Evolutionary conservation across 1,139 yeast genomes (phyloP).

Genomic region (Entelexis paramagnoliae): DNA sequence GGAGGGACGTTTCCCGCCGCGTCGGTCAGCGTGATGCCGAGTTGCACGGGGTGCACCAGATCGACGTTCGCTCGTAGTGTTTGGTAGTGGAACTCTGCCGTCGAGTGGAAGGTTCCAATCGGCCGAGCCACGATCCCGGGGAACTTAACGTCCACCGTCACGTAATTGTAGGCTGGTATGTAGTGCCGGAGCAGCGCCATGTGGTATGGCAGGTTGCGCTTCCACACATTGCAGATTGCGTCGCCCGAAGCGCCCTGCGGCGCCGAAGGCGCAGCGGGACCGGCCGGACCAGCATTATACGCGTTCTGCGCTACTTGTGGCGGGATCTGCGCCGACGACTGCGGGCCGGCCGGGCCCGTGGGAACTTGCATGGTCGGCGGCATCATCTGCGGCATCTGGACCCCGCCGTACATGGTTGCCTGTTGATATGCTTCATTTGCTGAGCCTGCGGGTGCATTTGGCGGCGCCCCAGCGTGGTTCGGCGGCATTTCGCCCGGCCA

Average conservation of each 20-base stretch:
- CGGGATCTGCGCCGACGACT: neutral
- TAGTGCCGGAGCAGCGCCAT: slow-evolving; percentile 63
- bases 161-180: slow-evolving; percentile 56
- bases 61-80: slow-evolving; percentile 88
- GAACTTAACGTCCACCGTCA: slow-evolving; percentile 75
- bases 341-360: slow-evolving; percentile 3
- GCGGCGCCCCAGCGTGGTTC: slow-evolving; percentile 3
- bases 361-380: slow-evolving; percentile 11
- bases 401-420: slow-evolving; percentile 12
- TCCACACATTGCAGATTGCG: slow-evolving; percentile 55
- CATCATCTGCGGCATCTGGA: slow-evolving; percentile 17
- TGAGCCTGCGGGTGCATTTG: neutral
- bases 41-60: slow-evolving; percentile 70
- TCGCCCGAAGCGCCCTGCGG: slow-evolving; percentile 8
- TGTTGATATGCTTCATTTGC: slow-evolving; percentile 4
- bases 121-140: slow-evolving; percentile 97
- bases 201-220: slow-evolving; percentile 70
- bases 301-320: neutral
- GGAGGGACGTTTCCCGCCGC: slow-evolving; percentile 67
- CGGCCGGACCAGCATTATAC: neutral
- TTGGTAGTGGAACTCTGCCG: slow-evolving; percentile 90
- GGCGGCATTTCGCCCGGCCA: slow-evolving; percentile 22
- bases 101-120: slow-evolving; percentile 84
- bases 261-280: neutral
- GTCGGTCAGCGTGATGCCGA: slow-evolving; percentile 78